Percentiles rank a stretch among this genome's conserved stretches.
Evolutionary conservation across 2,329 filamentous ascomycete genomes (phyloP).

Genomic region (Microcera coccophila): DNA sequence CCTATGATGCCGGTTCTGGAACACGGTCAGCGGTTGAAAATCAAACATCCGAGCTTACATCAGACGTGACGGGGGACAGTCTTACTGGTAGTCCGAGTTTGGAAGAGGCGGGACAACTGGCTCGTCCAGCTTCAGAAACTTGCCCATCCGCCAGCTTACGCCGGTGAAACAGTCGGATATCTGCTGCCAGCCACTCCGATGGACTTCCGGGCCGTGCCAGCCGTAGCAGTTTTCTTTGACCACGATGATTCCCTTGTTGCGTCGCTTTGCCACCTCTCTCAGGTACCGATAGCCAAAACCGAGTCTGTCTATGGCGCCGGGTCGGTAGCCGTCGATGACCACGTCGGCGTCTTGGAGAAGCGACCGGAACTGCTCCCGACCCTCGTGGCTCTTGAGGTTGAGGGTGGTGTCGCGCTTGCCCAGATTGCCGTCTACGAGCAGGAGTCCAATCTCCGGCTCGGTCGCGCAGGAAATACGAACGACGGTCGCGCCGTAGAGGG

Average conservation of each 20-base stretch:
- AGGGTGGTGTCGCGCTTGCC: conserved; percentile 31
- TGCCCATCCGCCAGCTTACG: conserved; percentile 33
- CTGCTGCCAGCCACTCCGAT: conserved; percentile 35
- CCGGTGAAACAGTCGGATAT: conserved; percentile 35
- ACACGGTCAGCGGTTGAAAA: conserved; percentile 15
- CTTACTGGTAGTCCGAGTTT: neutral
- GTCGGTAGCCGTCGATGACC: conserved; percentile 33
- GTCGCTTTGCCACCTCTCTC: neutral
- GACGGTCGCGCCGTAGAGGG: conserved; percentile 31
- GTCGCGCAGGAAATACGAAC: conserved; percentile 29
- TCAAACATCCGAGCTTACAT: neutral
- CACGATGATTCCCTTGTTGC: conserved; percentile 25
- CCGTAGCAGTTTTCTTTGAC: conserved; percentile 34
- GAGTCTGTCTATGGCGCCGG: conserved; percentile 25
- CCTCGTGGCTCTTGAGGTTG: conserved; percentile 27
- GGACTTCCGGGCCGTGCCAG: conserved; percentile 27
- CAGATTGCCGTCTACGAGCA: conserved; percentile 30
- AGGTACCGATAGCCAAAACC: conserved; percentile 23
- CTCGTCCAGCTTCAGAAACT: conserved; percentile 33
- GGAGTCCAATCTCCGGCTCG: conserved; percentile 27
- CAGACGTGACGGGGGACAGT: neutral
- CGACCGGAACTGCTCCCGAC: conserved; percentile 10
- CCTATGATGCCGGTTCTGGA: conserved; percentile 17
- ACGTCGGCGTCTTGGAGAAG: conserved; percentile 31
- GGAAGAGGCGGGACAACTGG: conserved; percentile 14